These are phyloP conservation scores for Populus nigra DNA, from an alignment of 345 rosid species.

Conservation along the genomic window DNA sequence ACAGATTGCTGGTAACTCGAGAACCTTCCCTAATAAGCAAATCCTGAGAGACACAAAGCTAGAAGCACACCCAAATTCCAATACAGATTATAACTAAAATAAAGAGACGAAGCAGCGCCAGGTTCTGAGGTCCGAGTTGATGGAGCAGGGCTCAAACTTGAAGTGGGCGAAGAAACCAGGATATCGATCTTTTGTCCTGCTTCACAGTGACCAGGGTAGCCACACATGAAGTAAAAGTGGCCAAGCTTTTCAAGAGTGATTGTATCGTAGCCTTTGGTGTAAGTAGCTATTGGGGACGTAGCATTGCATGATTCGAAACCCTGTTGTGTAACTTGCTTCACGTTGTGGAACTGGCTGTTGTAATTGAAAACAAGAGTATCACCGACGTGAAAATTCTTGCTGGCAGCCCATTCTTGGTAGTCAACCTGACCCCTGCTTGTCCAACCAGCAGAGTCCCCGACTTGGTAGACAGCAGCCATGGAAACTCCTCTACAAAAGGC, in stretches of 20 bases:
- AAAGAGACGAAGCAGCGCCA: no score
- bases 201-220: slow-evolving; percentile 33
- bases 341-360: slow-evolving; percentile 31
- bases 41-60: no score
- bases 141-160: no score
- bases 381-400: not conserved
- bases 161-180: not conserved
- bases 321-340: slow-evolving; percentile 25
- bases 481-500: not conserved
- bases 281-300: slow-evolving; percentile 20
- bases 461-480: not conserved
- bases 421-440: not conserved
- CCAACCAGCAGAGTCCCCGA: slow-evolving; percentile 13
- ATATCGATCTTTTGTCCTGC: slow-evolving; percentile 31
- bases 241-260: slow-evolving; percentile 26
- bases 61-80: no score
- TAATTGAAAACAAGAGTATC: slow-evolving; percentile 12
- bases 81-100: no score
- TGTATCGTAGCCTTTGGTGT: slow-evolving; percentile 29
- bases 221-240: slow-evolving; percentile 26
- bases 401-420: slow-evolving; percentile 1
- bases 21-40: no score
- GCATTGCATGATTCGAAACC: slow-evolving; percentile 28
- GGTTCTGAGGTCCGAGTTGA: no score
- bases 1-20: no score